These are phyloP conservation scores for Globisporangium spiculum DNA, from an alignment of 352 stramenopile species.

Conservation along the genomic window DNA sequence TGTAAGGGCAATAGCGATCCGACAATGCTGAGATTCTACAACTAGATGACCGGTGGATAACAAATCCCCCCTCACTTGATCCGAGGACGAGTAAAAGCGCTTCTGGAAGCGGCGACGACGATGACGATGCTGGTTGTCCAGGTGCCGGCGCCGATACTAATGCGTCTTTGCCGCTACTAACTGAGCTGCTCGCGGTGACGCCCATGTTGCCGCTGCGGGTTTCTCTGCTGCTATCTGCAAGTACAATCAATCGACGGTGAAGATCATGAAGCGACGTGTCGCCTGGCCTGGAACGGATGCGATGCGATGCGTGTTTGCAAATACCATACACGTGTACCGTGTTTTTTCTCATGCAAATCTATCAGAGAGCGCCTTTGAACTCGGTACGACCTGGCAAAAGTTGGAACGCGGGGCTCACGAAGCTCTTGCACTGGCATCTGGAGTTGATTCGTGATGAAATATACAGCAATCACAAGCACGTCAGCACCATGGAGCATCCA, in stretches of 20 bases:
- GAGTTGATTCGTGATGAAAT: too few relatives aligned
- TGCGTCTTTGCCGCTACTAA: neutral
- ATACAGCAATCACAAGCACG: too few relatives aligned
- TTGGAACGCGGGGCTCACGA: slow-evolving; percentile 59
- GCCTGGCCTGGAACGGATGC: too few relatives aligned
- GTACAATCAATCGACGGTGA: too few relatives aligned
- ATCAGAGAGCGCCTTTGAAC: slow-evolving; percentile 11
- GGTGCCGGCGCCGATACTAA: neutral
- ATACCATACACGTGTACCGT: too few relatives aligned
- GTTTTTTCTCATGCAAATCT: neutral
- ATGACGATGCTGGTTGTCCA: neutral
- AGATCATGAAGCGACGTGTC: too few relatives aligned
- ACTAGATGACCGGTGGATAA: too few relatives aligned
- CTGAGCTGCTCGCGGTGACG: neutral
- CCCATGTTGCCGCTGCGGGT: too few relatives aligned
- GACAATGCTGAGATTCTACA: too few relatives aligned
- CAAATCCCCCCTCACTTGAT: neutral
- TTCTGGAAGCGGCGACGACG: neutral
- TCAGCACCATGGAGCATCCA: too few relatives aligned
- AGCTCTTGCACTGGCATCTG: slow-evolving; percentile 61
- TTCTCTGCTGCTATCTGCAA: too few relatives aligned
- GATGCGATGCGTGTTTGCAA: too few relatives aligned
- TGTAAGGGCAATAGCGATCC: neutral
- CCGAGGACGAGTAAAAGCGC: neutral
- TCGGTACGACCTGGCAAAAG: slow-evolving; percentile 52